phyloP scores from a whole-genome alignment of 805 yeast species.

The Lipomyces spencermartinsiae region DNA sequence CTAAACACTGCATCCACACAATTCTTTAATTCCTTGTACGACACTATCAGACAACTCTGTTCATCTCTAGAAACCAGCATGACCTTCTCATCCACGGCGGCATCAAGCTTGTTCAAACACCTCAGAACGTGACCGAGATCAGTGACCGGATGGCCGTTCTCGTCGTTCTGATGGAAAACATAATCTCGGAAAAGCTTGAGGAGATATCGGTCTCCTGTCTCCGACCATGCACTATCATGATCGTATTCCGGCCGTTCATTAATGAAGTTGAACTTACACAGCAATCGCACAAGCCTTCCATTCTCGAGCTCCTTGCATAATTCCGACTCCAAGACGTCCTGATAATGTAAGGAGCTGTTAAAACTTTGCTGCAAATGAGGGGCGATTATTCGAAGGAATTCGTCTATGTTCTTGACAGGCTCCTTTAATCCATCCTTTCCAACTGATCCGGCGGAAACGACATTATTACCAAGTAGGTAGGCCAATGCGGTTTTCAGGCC shows the following conservation, averaged over 20 bases:
- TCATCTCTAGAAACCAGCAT: slow-evolving; percentile 84
- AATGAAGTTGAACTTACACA: slow-evolving; percentile 80
- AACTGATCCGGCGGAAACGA: not conserved
- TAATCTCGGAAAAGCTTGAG: slow-evolving; percentile 79
- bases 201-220: slow-evolving; percentile 76
- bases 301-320: slow-evolving; percentile 82
- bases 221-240: slow-evolving; percentile 67
- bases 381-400: slow-evolving; percentile 40
- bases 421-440: slow-evolving; percentile 18
- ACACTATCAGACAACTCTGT: slow-evolving; percentile 79
- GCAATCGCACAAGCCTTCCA: slow-evolving; percentile 79
- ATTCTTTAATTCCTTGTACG: slow-evolving; percentile 73
- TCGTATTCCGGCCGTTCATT: slow-evolving; percentile 73
- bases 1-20: slow-evolving; percentile 35
- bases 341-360: slow-evolving; percentile 40
- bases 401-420: slow-evolving; percentile 35
- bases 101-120: slow-evolving; percentile 86
- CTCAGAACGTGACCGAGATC: slow-evolving; percentile 83
- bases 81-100: slow-evolving; percentile 84
- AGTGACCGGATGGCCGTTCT: slow-evolving; percentile 73
- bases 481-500: slow-evolving; percentile 28
- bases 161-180: slow-evolving; percentile 84
- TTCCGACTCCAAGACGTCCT: slow-evolving; percentile 45
- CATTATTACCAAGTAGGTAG: slow-evolving; percentile 21
- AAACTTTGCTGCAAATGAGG: slow-evolving; percentile 40